A percentile compares a stretch with the other conserved stretches of the same genome.
phyloP scores from a whole-genome alignment of 352 stramenopile species.

The Phytophthora pini region DNA sequence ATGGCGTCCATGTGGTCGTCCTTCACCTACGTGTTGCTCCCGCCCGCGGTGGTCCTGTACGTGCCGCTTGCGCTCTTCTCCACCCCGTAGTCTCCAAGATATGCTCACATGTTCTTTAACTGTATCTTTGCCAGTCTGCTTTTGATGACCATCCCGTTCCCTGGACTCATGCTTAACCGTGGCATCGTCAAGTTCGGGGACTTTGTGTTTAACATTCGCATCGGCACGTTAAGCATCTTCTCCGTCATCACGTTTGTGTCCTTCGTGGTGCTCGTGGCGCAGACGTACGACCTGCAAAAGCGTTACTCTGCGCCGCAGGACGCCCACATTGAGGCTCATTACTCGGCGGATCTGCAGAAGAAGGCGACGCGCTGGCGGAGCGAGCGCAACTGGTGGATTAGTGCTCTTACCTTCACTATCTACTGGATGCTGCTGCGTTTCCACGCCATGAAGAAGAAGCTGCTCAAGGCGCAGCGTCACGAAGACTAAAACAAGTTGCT shows the following conservation, averaged over 20 bases:
- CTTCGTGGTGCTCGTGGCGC: constrained; percentile 69
- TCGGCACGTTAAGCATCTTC: constrained; percentile 77
- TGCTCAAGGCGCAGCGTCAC: constrained; percentile 67
- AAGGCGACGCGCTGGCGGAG: constrained; percentile 79
- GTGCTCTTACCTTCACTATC: constrained; percentile 83
- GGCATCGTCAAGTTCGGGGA: constrained; percentile 80
- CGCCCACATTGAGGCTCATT: constrained; percentile 57
- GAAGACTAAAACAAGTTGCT: constrained; percentile 46
- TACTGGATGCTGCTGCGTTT: constrained; percentile 89
- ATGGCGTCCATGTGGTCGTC: constrained; percentile 82
- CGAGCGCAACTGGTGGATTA: constrained; percentile 89
- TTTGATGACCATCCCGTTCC: constrained; percentile 83
- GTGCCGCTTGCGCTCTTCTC: constrained; percentile 17
- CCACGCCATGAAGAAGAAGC: constrained; percentile 82
- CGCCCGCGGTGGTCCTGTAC: constrained; percentile 80
- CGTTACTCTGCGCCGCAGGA: constrained; percentile 51
- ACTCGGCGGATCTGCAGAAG: constrained; percentile 80
- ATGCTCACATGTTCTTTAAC: constrained; percentile 10
- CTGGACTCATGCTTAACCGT: constrained; percentile 59
- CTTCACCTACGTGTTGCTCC: constrained; percentile 80
- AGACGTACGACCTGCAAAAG: constrained; percentile 86
- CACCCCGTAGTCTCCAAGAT: neutral
- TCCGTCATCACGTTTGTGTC: constrained; percentile 78
- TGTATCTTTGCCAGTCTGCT: constrained; percentile 49
- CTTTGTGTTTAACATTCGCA: constrained; percentile 75